Evolutionary conservation across 768 basidiomycete genomes (phyloP).

Genomic region (Holtermanniella nyarrowii): DNA sequence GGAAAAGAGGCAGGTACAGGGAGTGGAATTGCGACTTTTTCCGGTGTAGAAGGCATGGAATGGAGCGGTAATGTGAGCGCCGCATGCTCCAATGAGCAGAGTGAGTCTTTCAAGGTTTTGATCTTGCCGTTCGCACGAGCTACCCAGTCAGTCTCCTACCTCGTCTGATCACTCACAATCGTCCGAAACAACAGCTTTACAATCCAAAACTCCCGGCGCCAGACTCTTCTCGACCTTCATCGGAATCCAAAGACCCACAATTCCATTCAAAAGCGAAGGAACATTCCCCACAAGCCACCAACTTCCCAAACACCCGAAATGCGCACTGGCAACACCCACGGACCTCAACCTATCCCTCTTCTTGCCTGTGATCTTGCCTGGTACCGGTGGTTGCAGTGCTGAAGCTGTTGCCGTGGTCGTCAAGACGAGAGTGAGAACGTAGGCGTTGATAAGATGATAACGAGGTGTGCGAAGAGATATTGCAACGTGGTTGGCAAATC

Average conservation of each 20-base stretch:
- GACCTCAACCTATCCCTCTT: constrained; percentile 3
- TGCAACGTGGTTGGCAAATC: constrained; percentile 82
- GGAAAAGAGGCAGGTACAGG: constrained; percentile 17
- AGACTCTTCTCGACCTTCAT: neutral
- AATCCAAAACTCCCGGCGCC: neutral
- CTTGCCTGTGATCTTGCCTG: constrained; percentile 11
- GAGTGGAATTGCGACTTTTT: constrained; percentile 23
- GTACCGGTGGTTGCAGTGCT: constrained; percentile 15
- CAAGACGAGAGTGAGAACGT: constrained; percentile 72
- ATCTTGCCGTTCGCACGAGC: neutral
- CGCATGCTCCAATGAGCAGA: constrained; percentile 12
- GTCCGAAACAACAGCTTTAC: neutral
- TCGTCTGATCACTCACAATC: neutral
- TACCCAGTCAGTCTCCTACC: neutral
- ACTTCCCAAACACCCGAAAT: constrained; percentile 26
- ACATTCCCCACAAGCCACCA: constrained; percentile 20
- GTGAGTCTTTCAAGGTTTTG: neutral
- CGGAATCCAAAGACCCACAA: neutral
- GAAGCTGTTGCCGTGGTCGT: constrained; percentile 27
- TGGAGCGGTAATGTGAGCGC: constrained; percentile 10
- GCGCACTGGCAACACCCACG: constrained; percentile 17
- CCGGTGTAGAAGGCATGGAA: constrained; percentile 17
- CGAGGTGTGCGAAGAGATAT: constrained; percentile 86
- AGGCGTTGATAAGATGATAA: constrained; percentile 75
- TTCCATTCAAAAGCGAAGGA: neutral